Evolutionary conservation across 805 yeast genomes (phyloP), one percentile per base, ranked within the genome.

Genomic region (Cyberlindnera petersonii): DNA sequence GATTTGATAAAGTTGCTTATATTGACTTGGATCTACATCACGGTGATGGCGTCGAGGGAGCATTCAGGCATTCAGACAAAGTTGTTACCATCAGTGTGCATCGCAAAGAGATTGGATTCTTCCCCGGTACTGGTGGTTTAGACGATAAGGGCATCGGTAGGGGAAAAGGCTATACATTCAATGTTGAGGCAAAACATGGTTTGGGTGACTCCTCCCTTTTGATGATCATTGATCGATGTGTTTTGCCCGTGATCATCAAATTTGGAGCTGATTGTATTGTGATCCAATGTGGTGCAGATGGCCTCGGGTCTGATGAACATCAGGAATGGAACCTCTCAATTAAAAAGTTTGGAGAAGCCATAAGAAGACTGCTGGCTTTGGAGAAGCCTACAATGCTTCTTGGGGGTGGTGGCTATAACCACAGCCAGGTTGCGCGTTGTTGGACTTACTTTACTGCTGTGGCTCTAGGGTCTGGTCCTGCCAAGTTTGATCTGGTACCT

Each of bases 381-480:
- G 50, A 36, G 30, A 56, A 16, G 31, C 77, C 78, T 0, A 55
- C 66, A 1, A 38, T 80, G 37, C 40, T 84, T 6, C 61, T 83
- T 1, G 91, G 91, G 1, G 93, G 93, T 2, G 93, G 93, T 3
- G 93, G 91, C 0, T 84, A 84, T 53, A 76, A 81, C 44, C 75
- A 71, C 44, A 55, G 66, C 3, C 79, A 82, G 43, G 69, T 76
- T 19, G 77, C 87, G 0, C 69, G 83, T 43, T 74, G 78, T 40
- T 80, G 86, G 53, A 56, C 69, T 0, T 66, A 57, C 43, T 37
- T 66, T 11, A 66, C 70, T 36, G 54, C 50, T 30, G 44, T 52
- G 15, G 55, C 49, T 6, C 20, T 53, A 0, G 42, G 29, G 1
- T 6, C 14, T 0, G 39, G 13, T 2, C 38, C n/a, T n/a, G n/a